These are phyloP conservation scores for Capsella rubella DNA, from an alignment of 441 rosid genomes.

Conservation along the genomic window DNA sequence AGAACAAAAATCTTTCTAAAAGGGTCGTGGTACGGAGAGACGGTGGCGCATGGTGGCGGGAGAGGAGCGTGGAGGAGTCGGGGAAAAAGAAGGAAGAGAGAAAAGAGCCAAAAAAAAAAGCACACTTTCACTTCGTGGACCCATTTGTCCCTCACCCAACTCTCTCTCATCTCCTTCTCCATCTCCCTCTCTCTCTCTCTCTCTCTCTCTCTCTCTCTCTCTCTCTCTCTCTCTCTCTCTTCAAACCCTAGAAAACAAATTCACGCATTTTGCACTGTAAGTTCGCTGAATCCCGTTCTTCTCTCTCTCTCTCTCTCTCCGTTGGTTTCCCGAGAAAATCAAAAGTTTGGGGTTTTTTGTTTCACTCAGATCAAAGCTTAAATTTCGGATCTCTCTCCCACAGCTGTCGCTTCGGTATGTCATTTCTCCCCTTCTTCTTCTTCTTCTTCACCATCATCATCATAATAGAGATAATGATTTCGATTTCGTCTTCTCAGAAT, in stretches of 20 bases:
- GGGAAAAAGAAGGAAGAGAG: not conserved
- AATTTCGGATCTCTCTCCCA: constrained; percentile 49
- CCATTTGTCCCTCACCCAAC: constrained; percentile 33
- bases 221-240: constrained; percentile 18
- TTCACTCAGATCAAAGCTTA: constrained; percentile 36
- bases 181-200: constrained; percentile 12
- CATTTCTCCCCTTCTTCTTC: constrained; percentile 1
- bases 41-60: constrained; percentile 44
- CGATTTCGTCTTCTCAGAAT: no score
- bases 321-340: constrained; percentile 47
- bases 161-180: not conserved
- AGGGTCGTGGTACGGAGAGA: constrained; percentile 38
- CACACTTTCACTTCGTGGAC: constrained; percentile 40
- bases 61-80: constrained; percentile 39
- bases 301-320: constrained; percentile 18
- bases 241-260: constrained; percentile 36
- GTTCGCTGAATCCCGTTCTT: constrained; percentile 28
- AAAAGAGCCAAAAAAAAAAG: not conserved
- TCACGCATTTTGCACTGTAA: constrained; percentile 43
- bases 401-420: constrained; percentile 49
- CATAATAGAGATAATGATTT: no score
- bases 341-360: not conserved
- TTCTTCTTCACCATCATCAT: no score
- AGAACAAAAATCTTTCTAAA: no score
- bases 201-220: not conserved